phyloP scores from a whole-genome alignment of 495 filamentous ascomycete species.

The Penicillium verhagenii region DNA sequence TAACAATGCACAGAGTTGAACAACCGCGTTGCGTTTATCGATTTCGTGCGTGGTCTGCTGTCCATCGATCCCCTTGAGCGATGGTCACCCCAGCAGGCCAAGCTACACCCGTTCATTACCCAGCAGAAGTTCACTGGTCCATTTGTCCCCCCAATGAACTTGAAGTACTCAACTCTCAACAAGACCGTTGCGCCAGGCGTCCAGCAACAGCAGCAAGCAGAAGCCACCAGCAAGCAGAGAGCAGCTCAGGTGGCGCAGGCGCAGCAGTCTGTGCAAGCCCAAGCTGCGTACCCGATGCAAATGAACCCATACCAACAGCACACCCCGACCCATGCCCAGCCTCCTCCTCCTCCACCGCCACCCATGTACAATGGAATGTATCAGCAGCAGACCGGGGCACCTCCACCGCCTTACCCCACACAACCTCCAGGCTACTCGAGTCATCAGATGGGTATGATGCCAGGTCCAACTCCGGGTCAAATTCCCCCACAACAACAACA shows the following conservation, averaged over 20 bases:
- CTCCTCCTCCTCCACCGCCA: slow-evolving; percentile 32
- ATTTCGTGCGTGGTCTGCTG: slow-evolving; percentile 94
- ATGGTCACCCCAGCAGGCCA: slow-evolving; percentile 98
- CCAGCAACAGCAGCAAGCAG: slow-evolving; percentile 93
- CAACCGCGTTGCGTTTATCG: slow-evolving; percentile 97
- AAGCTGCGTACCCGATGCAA: slow-evolving; percentile 57
- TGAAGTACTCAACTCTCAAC: slow-evolving; percentile 78
- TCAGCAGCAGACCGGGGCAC: slow-evolving; percentile 58
- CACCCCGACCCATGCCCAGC: slow-evolving; percentile 44
- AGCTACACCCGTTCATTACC: slow-evolving; percentile 97
- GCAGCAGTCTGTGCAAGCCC: slow-evolving; percentile 59
- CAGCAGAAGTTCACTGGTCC: slow-evolving; percentile 95
- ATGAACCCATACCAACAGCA: slow-evolving; percentile 53
- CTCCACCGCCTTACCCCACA: slow-evolving; percentile 82
- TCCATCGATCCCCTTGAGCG: slow-evolving; percentile 95
- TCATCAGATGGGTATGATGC: slow-evolving; percentile 70
- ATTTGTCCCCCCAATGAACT: slow-evolving; percentile 96
- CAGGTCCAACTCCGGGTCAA: slow-evolving; percentile 48
- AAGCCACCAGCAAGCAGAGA: slow-evolving; percentile 85
- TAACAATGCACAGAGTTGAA: slow-evolving; percentile 73
- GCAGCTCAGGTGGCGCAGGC: slow-evolving; percentile 64
- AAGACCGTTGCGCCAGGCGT: slow-evolving; percentile 94
- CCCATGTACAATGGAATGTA: slow-evolving; percentile 82
- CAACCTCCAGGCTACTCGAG: slow-evolving; percentile 64
- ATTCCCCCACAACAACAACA: slow-evolving; percentile 57